Base-by-base conservation (phyloP, 1,284 basidiomycete species). In the Moesziomyces sp. region DNA sequence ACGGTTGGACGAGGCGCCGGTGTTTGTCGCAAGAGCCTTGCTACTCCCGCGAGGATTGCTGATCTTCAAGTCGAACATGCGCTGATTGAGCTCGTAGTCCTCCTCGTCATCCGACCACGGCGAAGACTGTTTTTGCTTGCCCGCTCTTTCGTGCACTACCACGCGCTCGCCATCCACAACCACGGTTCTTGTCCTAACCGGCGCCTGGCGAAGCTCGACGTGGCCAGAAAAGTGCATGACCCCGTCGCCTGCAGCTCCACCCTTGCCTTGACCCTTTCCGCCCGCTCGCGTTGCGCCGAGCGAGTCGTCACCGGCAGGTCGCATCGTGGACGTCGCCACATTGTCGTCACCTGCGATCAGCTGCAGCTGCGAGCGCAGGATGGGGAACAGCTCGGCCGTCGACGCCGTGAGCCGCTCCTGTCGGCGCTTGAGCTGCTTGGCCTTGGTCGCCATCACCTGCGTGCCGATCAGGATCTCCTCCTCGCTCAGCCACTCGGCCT, bases 391-490 rank as follows among this genome's bases (percentile, higher is more conserved):
- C 53, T 70, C 67, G 6, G 67, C 52, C 9, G 67, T 70, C 3
- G 56, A 57, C 26, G 60, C 50, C 23, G 62, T 58, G 23, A 70
- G 28, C 28, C 61, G 52, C 33, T 70, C 67, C 52, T 60, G 67
- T 16, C 67, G 13, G 2, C 67, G 38, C 26, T 56, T 64, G 28
- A 64, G 26, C 53, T 70, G 62, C 19, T 64, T 58, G 9, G 55
- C 61, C 24, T 60, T 59, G 18, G 52, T 60, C 46, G 57, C 58
- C 67, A 64, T 64, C 21, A 64, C 61, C 35, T 59, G 67, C 24
- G 67, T 60, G 13, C 67, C 67, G 5, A 70, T 43, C 45, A 70
- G n/a, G 35, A 70, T 64, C 52, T 70, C 67, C 23, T 64, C 67
- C 43, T 70, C 67, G 40, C 60, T 64, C 24, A 70, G 30, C 61